These are phyloP conservation scores for Eutypa lata DNA, from an alignment of 2,329 filamentous ascomycete genomes.

Conservation along the genomic window DNA sequence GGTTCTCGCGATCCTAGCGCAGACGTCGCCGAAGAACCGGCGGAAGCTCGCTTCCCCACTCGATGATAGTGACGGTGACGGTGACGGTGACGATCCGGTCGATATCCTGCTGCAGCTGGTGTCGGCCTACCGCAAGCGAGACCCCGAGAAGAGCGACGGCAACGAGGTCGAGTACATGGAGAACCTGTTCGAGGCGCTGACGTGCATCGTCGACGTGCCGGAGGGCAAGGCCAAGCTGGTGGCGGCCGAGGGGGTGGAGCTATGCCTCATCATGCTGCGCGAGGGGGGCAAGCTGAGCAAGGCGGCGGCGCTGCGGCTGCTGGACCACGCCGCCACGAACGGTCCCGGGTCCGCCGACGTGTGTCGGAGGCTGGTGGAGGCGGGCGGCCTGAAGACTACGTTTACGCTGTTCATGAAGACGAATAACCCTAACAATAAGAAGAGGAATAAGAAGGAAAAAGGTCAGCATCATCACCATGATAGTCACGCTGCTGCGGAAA, in stretches of 20 bases:
- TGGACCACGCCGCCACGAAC: conserved; percentile 72
- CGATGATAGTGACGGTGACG: too few species aligned
- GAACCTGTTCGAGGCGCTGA: conserved; percentile 85
- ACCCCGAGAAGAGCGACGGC: conserved; percentile 79
- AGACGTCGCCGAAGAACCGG: conserved; percentile 67
- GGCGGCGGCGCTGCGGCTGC: conserved; percentile 69
- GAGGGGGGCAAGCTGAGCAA: conserved; percentile 87
- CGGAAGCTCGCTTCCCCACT: conserved; percentile 50
- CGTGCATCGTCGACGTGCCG: conserved; percentile 73
- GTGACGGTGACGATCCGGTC: conserved; percentile 54
- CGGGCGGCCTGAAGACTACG: conserved; percentile 76
- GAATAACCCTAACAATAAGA: conserved; percentile 50
- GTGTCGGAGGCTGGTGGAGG: conserved; percentile 75
- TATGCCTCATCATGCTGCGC: conserved; percentile 86
- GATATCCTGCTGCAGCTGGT: conserved; percentile 80
- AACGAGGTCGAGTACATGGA: conserved; percentile 95
- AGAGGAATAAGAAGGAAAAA: too few species aligned
- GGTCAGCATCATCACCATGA: conserved; percentile 42
- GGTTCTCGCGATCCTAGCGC: conserved; percentile 82
- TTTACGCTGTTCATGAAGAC: conserved; percentile 90
- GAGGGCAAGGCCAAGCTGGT: conserved; percentile 78
- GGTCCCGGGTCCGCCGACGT: conserved; percentile 52
- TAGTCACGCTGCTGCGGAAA: conserved; percentile 32
- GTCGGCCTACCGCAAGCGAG: conserved; percentile 78
- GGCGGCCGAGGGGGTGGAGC: conserved; percentile 86